Conservation (phyloP, 129 eudicot species). For the Helianthus annuus region HanXRQr2.0-SUNRISE NC_035446.2:116448007-116448506, state of each 20-base stretch:
- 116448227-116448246: conserved; percentile 27
- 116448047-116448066: neutral
- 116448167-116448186: neutral
- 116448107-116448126: neutral
- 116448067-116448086: neutral
- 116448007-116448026: neutral
- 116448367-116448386: conserved; percentile 34
- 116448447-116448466: conserved; percentile 1
- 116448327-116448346: conserved; percentile 13
- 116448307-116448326: conserved; percentile 6
- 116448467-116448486: neutral
- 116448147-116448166: neutral
- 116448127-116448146: neutral
- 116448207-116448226: neutral
- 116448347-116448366: conserved; percentile 14
- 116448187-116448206: conserved; percentile 22
- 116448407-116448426: conserved; percentile 28
- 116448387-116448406: conserved; percentile 22
- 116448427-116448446: neutral
- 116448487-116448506: neutral
- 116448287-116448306: neutral
- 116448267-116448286: conserved; percentile 30
- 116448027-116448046: neutral
- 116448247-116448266: conserved; percentile 19
- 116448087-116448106: neutral